These are phyloP conservation scores for Nicotiana obtusifolia DNA, from an alignment of 257 asterid genomes.

Conservation along the genomic window DNA sequence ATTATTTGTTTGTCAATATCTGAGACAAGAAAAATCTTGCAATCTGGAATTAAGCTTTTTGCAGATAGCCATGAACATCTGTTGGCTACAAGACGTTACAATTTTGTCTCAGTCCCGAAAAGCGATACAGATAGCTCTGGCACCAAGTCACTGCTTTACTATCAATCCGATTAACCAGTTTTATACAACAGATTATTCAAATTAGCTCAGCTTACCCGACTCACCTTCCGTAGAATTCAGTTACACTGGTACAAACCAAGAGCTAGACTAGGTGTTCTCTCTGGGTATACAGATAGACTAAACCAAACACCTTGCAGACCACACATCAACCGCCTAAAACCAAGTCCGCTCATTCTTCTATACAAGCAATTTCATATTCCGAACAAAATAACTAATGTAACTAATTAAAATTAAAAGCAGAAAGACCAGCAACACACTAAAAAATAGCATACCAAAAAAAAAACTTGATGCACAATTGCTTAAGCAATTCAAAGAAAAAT, in stretches of 20 bases:
- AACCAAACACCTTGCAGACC: background rate
- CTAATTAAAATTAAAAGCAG: background rate
- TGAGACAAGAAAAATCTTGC: background rate
- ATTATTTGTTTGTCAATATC: background rate
- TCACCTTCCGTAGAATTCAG: background rate
- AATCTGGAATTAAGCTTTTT: background rate
- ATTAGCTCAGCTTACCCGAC: background rate
- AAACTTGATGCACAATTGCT: background rate
- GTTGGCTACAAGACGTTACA: background rate
- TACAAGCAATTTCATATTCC: background rate
- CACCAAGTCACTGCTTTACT: background rate
- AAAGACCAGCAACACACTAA: background rate
- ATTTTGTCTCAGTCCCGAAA: background rate
- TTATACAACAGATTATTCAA: background rate
- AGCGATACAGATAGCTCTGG: background rate
- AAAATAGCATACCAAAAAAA: background rate
- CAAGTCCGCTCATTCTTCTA: background rate
- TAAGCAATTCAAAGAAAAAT: background rate
- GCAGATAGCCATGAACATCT: background rate
- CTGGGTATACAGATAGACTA: background rate
- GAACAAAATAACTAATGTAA: background rate
- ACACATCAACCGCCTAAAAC: background rate
- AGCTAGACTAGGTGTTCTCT: background rate
- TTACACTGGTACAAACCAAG: background rate
- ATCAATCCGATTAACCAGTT: background rate